Evolutionary conservation across 2,329 filamentous ascomycete species (phyloP).

Genomic region (Gremmenia infestans): DNA sequence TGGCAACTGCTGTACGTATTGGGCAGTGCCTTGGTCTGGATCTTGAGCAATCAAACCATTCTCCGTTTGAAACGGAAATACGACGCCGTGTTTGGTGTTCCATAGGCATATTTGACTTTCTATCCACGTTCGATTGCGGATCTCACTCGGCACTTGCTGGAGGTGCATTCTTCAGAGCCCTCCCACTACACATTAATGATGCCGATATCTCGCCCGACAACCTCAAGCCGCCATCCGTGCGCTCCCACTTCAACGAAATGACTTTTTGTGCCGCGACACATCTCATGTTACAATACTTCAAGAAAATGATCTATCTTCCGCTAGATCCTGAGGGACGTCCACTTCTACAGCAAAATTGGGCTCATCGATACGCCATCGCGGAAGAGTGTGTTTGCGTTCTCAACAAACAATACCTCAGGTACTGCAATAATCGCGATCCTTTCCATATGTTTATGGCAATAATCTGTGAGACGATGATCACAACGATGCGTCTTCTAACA

Average conservation of each 20-base stretch:
- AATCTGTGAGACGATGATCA: not conserved
- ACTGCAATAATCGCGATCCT: not conserved
- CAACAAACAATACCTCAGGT: constrained; percentile 1
- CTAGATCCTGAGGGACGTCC: not conserved
- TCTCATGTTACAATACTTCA: not conserved
- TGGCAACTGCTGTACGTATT: constrained; percentile 3
- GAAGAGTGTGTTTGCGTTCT: not conserved
- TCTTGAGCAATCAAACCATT: not conserved
- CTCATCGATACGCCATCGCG: not conserved
- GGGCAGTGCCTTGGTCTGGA: constrained; percentile 2
- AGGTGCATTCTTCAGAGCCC: not conserved
- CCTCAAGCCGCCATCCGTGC: not conserved
- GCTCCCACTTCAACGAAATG: not conserved
- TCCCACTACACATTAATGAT: constrained; percentile 3
- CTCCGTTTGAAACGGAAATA: not conserved
- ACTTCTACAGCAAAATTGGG: not conserved
- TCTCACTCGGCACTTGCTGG: constrained; percentile 1
- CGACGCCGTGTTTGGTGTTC: not conserved
- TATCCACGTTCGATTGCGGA: constrained; percentile 3
- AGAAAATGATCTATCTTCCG: not conserved
- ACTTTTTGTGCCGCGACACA: not conserved
- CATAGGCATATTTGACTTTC: constrained; percentile 1
- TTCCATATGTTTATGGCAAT: not conserved
- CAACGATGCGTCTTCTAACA: not conserved
- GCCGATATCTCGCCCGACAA: not conserved